Evolutionary conservation across 2,329 filamentous ascomycete species (phyloP).

Genomic region (Verticillium nubilum): DNA sequence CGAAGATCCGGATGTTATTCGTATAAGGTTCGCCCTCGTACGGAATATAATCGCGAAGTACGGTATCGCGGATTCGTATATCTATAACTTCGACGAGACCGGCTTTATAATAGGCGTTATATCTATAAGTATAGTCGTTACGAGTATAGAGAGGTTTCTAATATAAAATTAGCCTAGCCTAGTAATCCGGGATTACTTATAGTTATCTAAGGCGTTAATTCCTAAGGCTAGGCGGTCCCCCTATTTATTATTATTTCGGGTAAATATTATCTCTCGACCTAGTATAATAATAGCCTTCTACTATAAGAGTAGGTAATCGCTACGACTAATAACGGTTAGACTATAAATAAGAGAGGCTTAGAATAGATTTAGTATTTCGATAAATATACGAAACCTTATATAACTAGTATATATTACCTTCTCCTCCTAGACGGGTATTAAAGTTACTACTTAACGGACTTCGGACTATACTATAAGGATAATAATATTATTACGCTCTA

Average conservation of each 20-base stretch:
- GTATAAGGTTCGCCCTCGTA: conserved; percentile 13
- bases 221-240: conserved; percentile 6
- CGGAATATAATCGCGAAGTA: conserved; percentile 14
- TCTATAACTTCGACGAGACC: conserved; percentile 21
- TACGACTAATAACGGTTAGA: conserved; percentile 26
- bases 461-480: background rate
- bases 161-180: conserved; percentile 15
- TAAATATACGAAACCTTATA: conserved; percentile 17
- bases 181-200: conserved; percentile 22
- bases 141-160: conserved; percentile 13
- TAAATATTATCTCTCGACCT: conserved; percentile 10
- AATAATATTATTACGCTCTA: conserved; percentile 1
- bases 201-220: conserved; percentile 13
- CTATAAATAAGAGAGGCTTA: conserved; percentile 17
- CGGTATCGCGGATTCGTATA: conserved; percentile 13
- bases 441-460: conserved; percentile 14
- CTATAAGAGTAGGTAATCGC: conserved; percentile 20
- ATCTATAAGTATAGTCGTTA: conserved; percentile 17
- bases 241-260: conserved; percentile 10
- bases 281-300: conserved; percentile 16
- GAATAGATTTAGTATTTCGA: conserved; percentile 29
- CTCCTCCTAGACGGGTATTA: conserved; percentile 30
- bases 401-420: conserved; percentile 16
- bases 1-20: conserved; percentile 17
- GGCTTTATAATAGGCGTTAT: conserved; percentile 25